These are phyloP conservation scores for Didymella keratinophila DNA, from an alignment of 2,329 filamentous ascomycete genomes.

Conservation along the genomic window DNA sequence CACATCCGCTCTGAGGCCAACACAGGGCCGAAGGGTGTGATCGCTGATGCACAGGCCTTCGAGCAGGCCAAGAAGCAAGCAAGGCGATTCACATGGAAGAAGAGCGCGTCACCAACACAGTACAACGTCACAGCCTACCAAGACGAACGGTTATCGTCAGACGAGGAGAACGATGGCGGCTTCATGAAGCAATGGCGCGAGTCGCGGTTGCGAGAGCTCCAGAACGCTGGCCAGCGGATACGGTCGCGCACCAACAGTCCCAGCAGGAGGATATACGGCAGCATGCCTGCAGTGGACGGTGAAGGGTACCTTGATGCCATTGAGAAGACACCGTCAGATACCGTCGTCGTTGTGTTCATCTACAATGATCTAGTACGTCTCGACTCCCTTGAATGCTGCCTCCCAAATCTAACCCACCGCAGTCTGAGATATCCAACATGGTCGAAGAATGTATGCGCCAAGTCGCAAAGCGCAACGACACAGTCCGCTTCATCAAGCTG, in stretches of 20 bases:
- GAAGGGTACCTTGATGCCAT: constrained; percentile 94
- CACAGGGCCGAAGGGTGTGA: constrained; percentile 86
- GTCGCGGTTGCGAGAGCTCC: constrained; percentile 77
- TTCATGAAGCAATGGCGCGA: constrained; percentile 90
- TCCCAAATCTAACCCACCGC: constrained; percentile 24
- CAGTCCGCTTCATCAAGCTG: constrained; percentile 87
- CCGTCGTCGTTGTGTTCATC: constrained; percentile 90
- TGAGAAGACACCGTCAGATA: constrained; percentile 83
- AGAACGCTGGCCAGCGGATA: constrained; percentile 66
- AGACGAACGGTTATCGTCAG: constrained; percentile 57
- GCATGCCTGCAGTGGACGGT: constrained; percentile 84
- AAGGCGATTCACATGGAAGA: constrained; percentile 46
- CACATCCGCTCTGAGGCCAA: constrained; percentile 72
- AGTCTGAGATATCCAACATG: constrained; percentile 81
- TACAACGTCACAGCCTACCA: constrained; percentile 53
- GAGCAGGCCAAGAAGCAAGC: constrained; percentile 65
- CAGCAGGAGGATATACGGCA: constrained; percentile 79
- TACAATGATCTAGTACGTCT: constrained; percentile 81
- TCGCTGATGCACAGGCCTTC: constrained; percentile 81
- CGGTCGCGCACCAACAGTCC: constrained; percentile 74
- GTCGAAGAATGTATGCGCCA: constrained; percentile 81
- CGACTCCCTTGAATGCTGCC: neutral
- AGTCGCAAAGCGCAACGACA: constrained; percentile 74
- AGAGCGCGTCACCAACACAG: constrained; percentile 29
- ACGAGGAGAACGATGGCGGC: constrained; percentile 74